A percentile compares a stretch with the other conserved stretches of the same genome.
Conservation (phyloP, 768 basidiomycete species). For the Crepidotus variabilis region DNA sequence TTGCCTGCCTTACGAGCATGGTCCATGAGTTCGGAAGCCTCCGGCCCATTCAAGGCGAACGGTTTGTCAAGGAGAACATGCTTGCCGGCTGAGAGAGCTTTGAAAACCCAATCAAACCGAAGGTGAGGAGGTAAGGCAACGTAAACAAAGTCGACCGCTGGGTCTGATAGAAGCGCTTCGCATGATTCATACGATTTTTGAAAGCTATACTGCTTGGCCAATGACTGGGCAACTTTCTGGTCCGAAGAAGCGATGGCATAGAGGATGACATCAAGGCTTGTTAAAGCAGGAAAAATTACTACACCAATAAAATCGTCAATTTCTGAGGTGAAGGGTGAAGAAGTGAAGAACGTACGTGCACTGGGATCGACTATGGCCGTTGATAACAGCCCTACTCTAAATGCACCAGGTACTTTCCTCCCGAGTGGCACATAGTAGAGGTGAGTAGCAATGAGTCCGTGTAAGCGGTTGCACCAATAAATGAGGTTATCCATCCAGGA, state of each 20-base stretch:
- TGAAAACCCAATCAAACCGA: constrained; percentile 70
- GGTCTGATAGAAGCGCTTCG: constrained; percentile 39
- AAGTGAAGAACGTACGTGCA: constrained; percentile 12
- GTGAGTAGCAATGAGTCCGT: neutral
- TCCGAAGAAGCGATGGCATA: constrained; percentile 29
- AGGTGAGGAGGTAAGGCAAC: constrained; percentile 55
- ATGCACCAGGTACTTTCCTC: constrained; percentile 17
- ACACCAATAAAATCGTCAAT: neutral
- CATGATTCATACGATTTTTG: constrained; percentile 40
- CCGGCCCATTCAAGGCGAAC: constrained; percentile 40
- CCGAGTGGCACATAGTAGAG: constrained; percentile 11
- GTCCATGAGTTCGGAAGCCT: constrained; percentile 40
- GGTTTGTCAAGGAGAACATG: constrained; percentile 70
- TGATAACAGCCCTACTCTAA: constrained; percentile 26
- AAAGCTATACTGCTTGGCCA: constrained; percentile 50
- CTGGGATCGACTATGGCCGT: constrained; percentile 21
- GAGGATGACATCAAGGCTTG: constrained; percentile 26
- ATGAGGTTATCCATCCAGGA: neutral
- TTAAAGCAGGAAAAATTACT: constrained; percentile 24
- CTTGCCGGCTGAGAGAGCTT: constrained; percentile 59
- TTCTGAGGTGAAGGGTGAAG: neutral
- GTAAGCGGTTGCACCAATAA: neutral
- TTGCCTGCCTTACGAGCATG: constrained; percentile 42
- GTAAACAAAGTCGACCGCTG: constrained; percentile 45
- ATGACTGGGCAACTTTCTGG: constrained; percentile 33